Base-by-base conservation (phyloP, 1,284 basidiomycete genomes). In the Fomitopsis palustris region DNA sequence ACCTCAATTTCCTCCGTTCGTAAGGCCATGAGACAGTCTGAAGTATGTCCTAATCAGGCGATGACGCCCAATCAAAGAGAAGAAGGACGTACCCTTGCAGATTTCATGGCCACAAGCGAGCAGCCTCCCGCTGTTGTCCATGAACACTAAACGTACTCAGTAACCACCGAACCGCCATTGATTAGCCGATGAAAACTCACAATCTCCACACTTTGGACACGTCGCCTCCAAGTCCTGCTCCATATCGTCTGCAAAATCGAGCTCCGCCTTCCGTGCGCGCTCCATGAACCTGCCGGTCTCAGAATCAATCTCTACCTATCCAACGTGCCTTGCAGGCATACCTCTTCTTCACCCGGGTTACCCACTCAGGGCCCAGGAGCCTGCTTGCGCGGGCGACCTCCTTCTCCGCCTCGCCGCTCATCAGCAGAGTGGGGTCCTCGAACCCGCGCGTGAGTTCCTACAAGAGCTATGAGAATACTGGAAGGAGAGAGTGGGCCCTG, bases 51-150 rank as follows among this genome's bases (percentile, higher is more conserved):
- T 54, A 45, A 21, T 12, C 9, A 19, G 2, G 10, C 19, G 38
- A 19, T 53, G n/a, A 35, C 35, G 39, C 14, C 52, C 6, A 21
- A 31, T 37, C 23, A 31, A 2, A 10, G 21, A 9, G 16, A 2
- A 17, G 33, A 29, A 14, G 29, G n/a, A 37, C 31, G 1, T 52
- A 85, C 85, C 84, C 43, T 76, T 77, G 63, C 86, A 87, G 7
- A 87, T 76, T 62, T 87, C 83, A 61, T 89, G 85, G 2, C 83
- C 80, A 60, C 86, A 88, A 0, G 71, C 69, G 12, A 88, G 72
- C 4, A 88, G 68, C 2, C 81, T 76, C 0, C 82, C 83, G 60
- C 74, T 84, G 58, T 80, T 74, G 25, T 74, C 73, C 42, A 78
- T 67, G 54, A 80, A 78, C 57, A 82, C 81, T 85, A 51, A 14